A percentile compares a stretch with the other conserved stretches of the same genome.
phyloP scores from a whole-genome alignment of 148 eudicot species.

The Rhododendron mucronatum region DNA sequence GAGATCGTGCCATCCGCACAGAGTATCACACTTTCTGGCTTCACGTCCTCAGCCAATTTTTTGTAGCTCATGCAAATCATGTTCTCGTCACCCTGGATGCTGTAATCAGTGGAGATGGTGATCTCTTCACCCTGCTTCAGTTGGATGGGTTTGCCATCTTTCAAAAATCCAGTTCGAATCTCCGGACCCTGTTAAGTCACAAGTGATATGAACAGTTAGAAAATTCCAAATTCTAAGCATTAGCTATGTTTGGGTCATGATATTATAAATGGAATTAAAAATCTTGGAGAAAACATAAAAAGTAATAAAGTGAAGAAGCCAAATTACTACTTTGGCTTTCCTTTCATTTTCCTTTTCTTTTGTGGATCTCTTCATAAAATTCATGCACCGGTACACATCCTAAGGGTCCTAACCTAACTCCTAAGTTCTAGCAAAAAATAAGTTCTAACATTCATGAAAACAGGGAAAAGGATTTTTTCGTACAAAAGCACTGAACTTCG shows the following conservation, averaged over 20 bases:
- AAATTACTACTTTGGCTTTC: not conserved
- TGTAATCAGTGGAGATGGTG: constrained; percentile 46
- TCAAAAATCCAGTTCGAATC: constrained; percentile 50
- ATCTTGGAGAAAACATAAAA: not conserved
- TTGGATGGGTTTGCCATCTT: constrained; percentile 44
- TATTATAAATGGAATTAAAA: not conserved
- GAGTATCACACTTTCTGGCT: constrained; percentile 42
- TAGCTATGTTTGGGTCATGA: not conserved
- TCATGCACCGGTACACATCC: not conserved
- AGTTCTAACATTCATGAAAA: not conserved
- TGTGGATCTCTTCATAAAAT: not conserved
- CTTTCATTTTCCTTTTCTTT: not conserved
- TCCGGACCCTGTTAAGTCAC: constrained; percentile 41
- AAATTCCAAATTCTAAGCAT: not conserved
- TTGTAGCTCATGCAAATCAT: constrained; percentile 58
- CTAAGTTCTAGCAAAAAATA: not conserved
- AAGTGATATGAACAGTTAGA: not conserved
- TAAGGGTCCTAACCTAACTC: not conserved
- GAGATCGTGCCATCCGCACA: constrained; percentile 53
- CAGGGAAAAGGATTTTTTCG: not conserved
- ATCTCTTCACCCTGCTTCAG: constrained; percentile 50
- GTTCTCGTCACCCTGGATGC: constrained; percentile 42
- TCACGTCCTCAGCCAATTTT: constrained; percentile 43
- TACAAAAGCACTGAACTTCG: not conserved
- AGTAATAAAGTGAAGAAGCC: not conserved